Base-by-base conservation (phyloP, 208 protist genomes). In the Trypanosoma avium region DNA sequence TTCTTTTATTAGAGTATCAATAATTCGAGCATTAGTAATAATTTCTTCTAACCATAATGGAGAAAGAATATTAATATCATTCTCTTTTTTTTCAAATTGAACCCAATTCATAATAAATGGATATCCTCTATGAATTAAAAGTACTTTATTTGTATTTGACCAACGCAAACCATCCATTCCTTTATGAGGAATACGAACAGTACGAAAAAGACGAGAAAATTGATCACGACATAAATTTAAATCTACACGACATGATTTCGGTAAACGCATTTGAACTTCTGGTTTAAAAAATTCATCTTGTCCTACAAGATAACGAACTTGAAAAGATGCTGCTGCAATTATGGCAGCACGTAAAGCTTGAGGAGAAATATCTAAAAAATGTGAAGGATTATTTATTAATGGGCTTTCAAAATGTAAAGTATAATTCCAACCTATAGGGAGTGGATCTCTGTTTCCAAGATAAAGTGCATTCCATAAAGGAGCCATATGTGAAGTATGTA, bases 391-490 rank as follows among this genome's bases (percentile, higher is more conserved):
- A 4, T 58, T 49, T 30, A 71, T 15, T 15, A 46, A 42, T 12
- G 47, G 48, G 12, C 15, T 38, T 43, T 71, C 66, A 43, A 71
- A 49, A 45, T 59, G 35, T 5, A 64, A 21, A 8, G 49, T 59
- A 40, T 71, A 71, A 26, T 71, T 71, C 66, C 66, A 71, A 1
- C 66, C 66, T 40, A 71, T 26, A 29, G 66, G 66, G 12, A 71
- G 27, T 22, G 56, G 36, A 33, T 64, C 56, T 33, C 66, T 62
- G 35, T 53, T 65, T 17, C 66, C 47, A 24, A 71, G 66, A 47
- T 71, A 71, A 32, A 71, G 49, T 1, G 56, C 43, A 50, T 71
- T 64, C 66, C 66, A 71, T 4, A 58, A 32, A 53, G 66, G 56
- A 9, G 66, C 57, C 35, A 71, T 65, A 15, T 71, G 66, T 1